These are phyloP conservation scores for Colletotrichum tofieldiae DNA, from an alignment of 2,329 filamentous ascomycete genomes.

Conservation along the genomic window DNA sequence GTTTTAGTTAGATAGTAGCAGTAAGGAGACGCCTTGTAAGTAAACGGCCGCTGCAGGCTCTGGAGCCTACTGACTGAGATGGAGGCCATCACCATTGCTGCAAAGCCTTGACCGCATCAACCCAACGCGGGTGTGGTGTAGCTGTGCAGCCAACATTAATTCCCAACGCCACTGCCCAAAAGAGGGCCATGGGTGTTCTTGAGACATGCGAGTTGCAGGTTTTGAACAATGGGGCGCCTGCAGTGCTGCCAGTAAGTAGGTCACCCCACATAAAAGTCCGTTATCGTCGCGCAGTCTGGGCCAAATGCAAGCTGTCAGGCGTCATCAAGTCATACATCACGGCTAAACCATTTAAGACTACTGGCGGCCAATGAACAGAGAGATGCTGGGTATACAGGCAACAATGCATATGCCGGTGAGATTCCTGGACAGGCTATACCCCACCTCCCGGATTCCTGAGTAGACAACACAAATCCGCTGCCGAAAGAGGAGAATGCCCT, in stretches of 20 bases:
- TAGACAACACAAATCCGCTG: no score
- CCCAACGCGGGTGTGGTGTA: background rate
- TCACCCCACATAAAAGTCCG: constrained; percentile 1
- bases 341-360: background rate
- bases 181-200: background rate
- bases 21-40: no score
- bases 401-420: constrained; percentile 2
- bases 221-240: no score
- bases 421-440: background rate
- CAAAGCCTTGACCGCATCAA: background rate
- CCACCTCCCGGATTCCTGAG: background rate
- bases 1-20: no score
- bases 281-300: background rate
- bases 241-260: background rate
- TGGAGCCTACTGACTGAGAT: no score
- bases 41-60: no score
- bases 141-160: background rate
- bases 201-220: background rate
- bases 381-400: constrained; percentile 11
- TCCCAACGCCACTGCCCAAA: background rate
- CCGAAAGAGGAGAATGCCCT: background rate
- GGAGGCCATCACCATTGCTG: no score
- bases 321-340: background rate
- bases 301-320: background rate
- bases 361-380: background rate